Conservation (phyloP, 1,284 basidiomycete species). For the Naganishia liquefaciens region DNA sequence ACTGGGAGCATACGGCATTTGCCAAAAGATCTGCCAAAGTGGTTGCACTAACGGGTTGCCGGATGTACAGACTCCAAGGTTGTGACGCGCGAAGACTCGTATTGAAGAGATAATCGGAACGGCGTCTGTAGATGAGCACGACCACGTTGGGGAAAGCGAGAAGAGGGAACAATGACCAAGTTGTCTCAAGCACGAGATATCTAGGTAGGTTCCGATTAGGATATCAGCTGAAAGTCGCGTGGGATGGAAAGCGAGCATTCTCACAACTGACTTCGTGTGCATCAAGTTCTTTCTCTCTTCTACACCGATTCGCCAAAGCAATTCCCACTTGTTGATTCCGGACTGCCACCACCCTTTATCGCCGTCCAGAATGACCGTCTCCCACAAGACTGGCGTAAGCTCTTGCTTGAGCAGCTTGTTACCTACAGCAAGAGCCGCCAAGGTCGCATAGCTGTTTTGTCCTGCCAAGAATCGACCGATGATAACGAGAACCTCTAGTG, state of each 20-base stretch:
- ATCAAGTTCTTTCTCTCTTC: neutral
- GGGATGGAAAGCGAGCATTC: neutral
- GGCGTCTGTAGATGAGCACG: neutral
- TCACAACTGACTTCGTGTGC: neutral
- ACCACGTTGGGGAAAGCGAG: neutral
- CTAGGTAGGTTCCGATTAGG: neutral
- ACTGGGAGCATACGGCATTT: neutral
- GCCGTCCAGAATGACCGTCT: conserved; percentile 1
- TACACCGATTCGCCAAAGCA: neutral
- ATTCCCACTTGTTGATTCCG: neutral
- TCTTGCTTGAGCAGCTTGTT: conserved; percentile 7
- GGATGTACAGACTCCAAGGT: neutral
- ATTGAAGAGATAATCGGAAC: neutral
- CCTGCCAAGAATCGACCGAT: conserved; percentile 10
- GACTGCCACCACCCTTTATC: neutral
- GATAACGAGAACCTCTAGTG: conserved; percentile 12
- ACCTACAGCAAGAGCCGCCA: neutral
- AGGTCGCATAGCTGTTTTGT: neutral
- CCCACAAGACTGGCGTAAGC: neutral
- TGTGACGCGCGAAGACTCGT: neutral
- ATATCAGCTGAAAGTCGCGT: neutral
- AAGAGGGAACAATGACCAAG: neutral
- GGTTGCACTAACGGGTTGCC: neutral
- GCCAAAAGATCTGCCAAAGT: neutral
- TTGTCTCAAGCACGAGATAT: neutral